Evolutionary conservation across 352 stramenopile genomes (phyloP).

Genomic region (Globisporangium ultimum): DNA sequence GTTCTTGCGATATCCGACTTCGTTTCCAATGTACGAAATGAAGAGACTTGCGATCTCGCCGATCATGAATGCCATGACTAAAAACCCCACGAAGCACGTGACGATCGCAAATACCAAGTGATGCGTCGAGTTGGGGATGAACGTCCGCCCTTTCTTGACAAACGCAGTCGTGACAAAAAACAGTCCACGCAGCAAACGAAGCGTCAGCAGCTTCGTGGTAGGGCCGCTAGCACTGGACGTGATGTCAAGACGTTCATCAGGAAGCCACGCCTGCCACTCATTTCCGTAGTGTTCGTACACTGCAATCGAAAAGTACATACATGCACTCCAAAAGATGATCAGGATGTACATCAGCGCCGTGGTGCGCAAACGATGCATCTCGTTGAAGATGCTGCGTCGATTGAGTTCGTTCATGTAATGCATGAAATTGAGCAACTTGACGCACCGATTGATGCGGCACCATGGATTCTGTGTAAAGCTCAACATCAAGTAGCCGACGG

Average conservation of each 20-base stretch:
- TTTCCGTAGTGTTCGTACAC: slow-evolving; percentile 41
- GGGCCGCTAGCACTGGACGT: slow-evolving; percentile 10
- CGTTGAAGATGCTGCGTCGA: slow-evolving; percentile 53
- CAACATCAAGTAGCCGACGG: slow-evolving; percentile 47
- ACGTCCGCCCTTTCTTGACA: slow-evolving; percentile 61
- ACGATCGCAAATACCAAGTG: slow-evolving; percentile 50
- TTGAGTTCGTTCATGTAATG: slow-evolving; percentile 66
- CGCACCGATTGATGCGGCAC: slow-evolving; percentile 40
- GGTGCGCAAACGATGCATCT: slow-evolving; percentile 49
- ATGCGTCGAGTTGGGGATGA: slow-evolving; percentile 38
- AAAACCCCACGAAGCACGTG: slow-evolving; percentile 44
- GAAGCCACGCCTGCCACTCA: slow-evolving; percentile 50
- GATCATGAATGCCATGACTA: slow-evolving; percentile 71
- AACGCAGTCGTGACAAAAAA: slow-evolving; percentile 64
- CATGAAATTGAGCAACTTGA: slow-evolving; percentile 51
- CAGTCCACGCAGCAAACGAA: slow-evolving; percentile 43
- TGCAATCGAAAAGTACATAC: slow-evolving; percentile 49
- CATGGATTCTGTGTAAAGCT: slow-evolving; percentile 39
- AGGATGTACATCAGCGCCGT: slow-evolving; percentile 45
- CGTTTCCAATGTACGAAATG: slow-evolving; percentile 68
- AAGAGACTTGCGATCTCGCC: slow-evolving; percentile 69
- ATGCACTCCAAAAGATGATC: slow-evolving; percentile 64
- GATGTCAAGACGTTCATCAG: slow-evolving; percentile 27
- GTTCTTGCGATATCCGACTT: slow-evolving; percentile 72
- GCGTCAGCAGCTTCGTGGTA: slow-evolving; percentile 6